Percentiles rank a stretch among this genome's conserved stretches.
Evolutionary conservation across 2,329 filamentous ascomycete species (phyloP).

Genomic region (Hirsutella rhossiliensis): DNA sequence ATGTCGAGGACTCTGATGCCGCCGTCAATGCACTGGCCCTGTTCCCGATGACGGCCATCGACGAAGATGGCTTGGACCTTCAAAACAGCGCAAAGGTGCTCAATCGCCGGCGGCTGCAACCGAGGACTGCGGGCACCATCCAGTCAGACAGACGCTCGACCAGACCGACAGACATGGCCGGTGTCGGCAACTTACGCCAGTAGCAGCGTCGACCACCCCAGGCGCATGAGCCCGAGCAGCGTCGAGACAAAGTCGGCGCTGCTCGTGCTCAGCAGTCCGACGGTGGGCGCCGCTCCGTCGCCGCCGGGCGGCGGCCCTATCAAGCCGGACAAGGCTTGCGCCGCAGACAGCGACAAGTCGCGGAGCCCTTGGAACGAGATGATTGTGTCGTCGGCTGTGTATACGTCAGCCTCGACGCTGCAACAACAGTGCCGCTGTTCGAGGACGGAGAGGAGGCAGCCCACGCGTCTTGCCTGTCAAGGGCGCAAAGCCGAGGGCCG

Average conservation of each 20-base stretch:
- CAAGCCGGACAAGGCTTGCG: background rate
- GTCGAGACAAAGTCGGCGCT: slow-evolving; percentile 44
- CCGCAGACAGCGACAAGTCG: background rate
- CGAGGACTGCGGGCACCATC: slow-evolving; percentile 26
- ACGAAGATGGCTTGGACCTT: slow-evolving; percentile 27
- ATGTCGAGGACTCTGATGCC: background rate
- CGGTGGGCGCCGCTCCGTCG: background rate
- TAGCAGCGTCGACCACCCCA: slow-evolving; percentile 42
- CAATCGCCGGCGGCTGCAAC: slow-evolving; percentile 30
- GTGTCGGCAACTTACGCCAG: slow-evolving; percentile 31
- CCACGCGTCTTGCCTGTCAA: slow-evolving; percentile 3
- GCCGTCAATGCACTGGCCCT: background rate
- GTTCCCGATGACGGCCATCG: background rate
- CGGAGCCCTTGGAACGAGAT: background rate
- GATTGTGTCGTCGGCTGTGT: background rate
- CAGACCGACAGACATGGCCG: background rate
- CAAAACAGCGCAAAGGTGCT: slow-evolving; percentile 38
- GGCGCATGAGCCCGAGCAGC: slow-evolving; percentile 46
- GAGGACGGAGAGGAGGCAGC: background rate
- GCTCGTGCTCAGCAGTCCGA: slow-evolving; percentile 42
- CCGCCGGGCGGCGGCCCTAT: background rate
- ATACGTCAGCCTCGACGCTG: background rate
- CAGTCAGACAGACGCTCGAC: background rate
- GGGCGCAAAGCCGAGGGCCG: slow-evolving; percentile 37
- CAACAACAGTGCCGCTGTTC: background rate